A percentile compares a stretch with the other conserved stretches of the same genome.
These are phyloP conservation scores for Phytophthora rubi DNA, from an alignment of 352 stramenopile species.

Conservation along the genomic window DNA sequence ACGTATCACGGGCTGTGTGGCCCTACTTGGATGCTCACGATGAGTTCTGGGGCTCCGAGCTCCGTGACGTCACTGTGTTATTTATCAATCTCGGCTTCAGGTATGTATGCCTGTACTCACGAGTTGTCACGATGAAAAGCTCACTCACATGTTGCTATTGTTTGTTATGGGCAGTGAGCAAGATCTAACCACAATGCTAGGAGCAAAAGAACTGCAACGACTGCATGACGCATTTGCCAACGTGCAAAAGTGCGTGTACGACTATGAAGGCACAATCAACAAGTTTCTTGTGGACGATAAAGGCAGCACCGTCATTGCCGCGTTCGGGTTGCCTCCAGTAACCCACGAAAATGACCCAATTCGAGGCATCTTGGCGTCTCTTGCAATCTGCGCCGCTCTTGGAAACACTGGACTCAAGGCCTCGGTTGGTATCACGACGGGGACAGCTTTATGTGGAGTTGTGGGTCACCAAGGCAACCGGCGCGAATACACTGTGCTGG, in stretches of 20 bases:
- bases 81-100: conserved; percentile 95
- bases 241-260: conserved; percentile 92
- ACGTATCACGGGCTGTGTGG: conserved; percentile 92
- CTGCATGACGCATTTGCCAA: conserved; percentile 82
- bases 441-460: conserved; percentile 92
- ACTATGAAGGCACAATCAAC: conserved; percentile 96
- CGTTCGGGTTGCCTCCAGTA: conserved; percentile 92
- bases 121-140: not conserved
- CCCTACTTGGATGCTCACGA: conserved; percentile 92
- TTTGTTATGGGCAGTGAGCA: conserved; percentile 52
- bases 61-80: conserved; percentile 91
- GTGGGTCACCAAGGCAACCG: conserved; percentile 91
- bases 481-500: conserved; percentile 94
- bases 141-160: not conserved
- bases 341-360: conserved; percentile 93
- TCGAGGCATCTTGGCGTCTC: conserved; percentile 87
- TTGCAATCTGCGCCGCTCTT: conserved; percentile 84
- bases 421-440: conserved; percentile 92
- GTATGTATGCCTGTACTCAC: conserved; percentile 30
- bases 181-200: conserved; percentile 79
- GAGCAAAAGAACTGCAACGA: conserved; percentile 67
- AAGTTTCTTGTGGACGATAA: conserved; percentile 97
- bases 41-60: conserved; percentile 93
- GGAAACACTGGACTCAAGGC: conserved; percentile 75
- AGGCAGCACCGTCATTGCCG: conserved; percentile 93